phyloP scores from a whole-genome alignment of 1,284 basidiomycete genomes.

The Paramarasmius palmivorus region DNA sequence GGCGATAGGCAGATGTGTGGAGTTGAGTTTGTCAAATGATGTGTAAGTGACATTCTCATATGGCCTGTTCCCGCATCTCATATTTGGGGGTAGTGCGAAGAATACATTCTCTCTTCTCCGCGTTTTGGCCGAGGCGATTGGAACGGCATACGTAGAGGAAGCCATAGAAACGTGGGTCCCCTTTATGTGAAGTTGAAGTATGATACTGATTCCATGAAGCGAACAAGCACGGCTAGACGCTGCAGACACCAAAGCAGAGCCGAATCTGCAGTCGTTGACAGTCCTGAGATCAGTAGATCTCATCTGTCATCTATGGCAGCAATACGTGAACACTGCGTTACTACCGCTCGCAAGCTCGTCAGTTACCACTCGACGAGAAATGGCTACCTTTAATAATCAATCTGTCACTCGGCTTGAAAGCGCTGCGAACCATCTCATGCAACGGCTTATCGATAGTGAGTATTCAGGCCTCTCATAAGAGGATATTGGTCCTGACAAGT shows the following conservation, averaged over 20 bases:
- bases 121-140: conserved; percentile 88
- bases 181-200: conserved; percentile 3
- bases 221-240: conserved; percentile 73
- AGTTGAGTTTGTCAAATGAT: conserved; percentile 78
- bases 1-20: conserved; percentile 88
- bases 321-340: conserved; percentile 90
- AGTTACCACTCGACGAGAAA: conserved; percentile 89
- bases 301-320: conserved; percentile 95
- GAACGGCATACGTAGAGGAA: conserved; percentile 85
- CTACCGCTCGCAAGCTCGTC: conserved; percentile 86
- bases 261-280: conserved; percentile 70
- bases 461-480: conserved; percentile 9
- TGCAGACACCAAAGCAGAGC: conserved; percentile 78
- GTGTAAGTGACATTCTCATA: conserved; percentile 58
- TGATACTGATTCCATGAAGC: conserved; percentile 39
- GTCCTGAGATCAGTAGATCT: conserved; percentile 83
- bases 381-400: conserved; percentile 93
- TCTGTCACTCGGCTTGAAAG: conserved; percentile 87
- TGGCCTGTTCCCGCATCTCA: conserved; percentile 6
- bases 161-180: conserved; percentile 85
- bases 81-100: conserved; percentile 67
- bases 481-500: conserved; percentile 6
- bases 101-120: conserved; percentile 86
- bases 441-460: conserved; percentile 83
- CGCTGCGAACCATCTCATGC: conserved; percentile 81